phyloP scores from a whole-genome alignment of 2,329 filamentous ascomycete species.

The Stagonosporopsis cucurbitacearum region DNA sequence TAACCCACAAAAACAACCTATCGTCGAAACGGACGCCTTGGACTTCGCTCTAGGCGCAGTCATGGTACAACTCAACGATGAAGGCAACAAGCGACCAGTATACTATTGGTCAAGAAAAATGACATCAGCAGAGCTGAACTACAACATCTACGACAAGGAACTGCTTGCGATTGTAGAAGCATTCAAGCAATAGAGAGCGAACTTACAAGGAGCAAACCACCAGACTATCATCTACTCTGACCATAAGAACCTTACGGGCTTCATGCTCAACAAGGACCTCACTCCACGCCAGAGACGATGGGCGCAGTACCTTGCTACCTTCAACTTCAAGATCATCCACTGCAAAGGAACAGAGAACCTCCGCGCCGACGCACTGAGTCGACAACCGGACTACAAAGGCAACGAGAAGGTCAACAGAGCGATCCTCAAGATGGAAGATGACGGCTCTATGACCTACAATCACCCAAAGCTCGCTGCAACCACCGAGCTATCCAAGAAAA shows the following conservation, averaged over 20 bases:
- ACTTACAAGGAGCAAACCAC: slow-evolving; percentile 6
- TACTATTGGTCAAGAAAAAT: neutral
- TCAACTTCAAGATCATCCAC: slow-evolving; percentile 15
- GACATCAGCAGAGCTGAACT: neutral
- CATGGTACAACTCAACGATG: neutral
- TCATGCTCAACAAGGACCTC: slow-evolving; percentile 4
- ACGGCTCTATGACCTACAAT: neutral
- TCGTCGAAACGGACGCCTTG: neutral
- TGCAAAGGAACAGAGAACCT: slow-evolving; percentile 6
- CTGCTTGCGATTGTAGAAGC: neutral
- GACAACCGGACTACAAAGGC: neutral
- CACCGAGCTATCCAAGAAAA: neutral
- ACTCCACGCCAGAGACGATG: neutral
- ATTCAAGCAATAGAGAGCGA: slow-evolving; percentile 7
- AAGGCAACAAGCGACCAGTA: neutral
- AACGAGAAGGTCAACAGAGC: neutral
- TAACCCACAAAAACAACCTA: neutral
- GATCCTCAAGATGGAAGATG: neutral
- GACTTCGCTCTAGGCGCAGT: neutral
- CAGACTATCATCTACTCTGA: slow-evolving; percentile 5
- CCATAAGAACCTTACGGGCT: slow-evolving; percentile 14
- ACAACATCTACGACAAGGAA: neutral
- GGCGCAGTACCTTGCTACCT: slow-evolving; percentile 3
- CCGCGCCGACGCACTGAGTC: neutral
- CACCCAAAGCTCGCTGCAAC: neutral